Base-by-base conservation (phyloP, 108 stramenopile species). In the Cyclotella baltica region DNA sequence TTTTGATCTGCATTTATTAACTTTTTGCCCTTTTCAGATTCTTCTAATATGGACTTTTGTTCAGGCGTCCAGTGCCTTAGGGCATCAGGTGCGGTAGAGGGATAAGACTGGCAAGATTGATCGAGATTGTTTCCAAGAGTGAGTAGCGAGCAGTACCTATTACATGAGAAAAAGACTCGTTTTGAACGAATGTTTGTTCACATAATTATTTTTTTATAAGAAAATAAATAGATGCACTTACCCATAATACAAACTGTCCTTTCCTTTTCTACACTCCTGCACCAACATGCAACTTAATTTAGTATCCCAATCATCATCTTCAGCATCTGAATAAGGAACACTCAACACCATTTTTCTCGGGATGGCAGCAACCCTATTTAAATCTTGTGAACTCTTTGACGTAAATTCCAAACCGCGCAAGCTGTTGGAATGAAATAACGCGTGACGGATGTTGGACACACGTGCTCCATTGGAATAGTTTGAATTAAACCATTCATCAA, bases 61-160 rank as follows among this genome's bases (percentile, higher is more conserved):
- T 72, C 68, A n/a, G 73, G 37, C 28, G 86, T 87, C 92, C 92
- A 93, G 68, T 93, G 90, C 34, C 92, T 80, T 31, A 93, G 58
- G 6, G 88, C 78, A 76, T 93, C 80, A 15, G 90, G 88, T 28
- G 90, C 92, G 25, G 92, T 90, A 57, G 73, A 83, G 8, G 88
- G 85, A 59, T 89, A 90, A 20, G 73, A 34, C 50, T 38, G 34
- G 23, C 52, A 31, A 35, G 38, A 15, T 38, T 58, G 15, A 40
- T 66, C 56, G 37, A 78, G 64, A 43, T 61, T 73, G 37, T 22
- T 58, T 65, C 81, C 82, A 19, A 38, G 67, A 0, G 78, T 80
- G 33, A 86, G 68, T 19, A 86, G 70, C 3, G 78, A 36, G 37
- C 77, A 80, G 31, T 86, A 81, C 20, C 75, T 80, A n/a, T n/a